These are phyloP conservation scores for Penicillium palitans DNA, from an alignment of 2,329 filamentous ascomycete genomes.

Conservation along the genomic window DNA sequence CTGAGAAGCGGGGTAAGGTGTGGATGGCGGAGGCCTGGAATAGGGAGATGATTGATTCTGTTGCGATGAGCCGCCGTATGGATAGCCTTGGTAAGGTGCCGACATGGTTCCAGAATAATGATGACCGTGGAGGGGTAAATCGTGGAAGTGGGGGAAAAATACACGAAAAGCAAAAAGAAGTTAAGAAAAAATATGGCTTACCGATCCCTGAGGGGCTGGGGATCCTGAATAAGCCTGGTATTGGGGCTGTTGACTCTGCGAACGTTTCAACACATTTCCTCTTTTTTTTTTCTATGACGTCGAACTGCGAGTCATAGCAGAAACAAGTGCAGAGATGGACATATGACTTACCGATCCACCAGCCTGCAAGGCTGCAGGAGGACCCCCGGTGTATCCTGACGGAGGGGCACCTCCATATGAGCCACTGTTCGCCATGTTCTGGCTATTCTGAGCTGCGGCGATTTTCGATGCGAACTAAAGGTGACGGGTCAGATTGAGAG, in stretches of 20 bases:
- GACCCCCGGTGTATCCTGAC: constrained; percentile 40
- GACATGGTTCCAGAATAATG: constrained; percentile 32
- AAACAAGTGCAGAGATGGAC: constrained; percentile 4
- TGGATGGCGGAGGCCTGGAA: constrained; percentile 29
- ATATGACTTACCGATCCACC: constrained; percentile 54
- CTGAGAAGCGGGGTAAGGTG: constrained; percentile 27
- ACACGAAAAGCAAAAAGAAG: constrained; percentile 12
- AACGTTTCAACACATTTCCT: not conserved
- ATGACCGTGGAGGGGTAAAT: constrained; percentile 10
- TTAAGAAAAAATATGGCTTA: constrained; percentile 32
- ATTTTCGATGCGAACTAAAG: constrained; percentile 43
- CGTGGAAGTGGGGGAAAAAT: constrained; percentile 13
- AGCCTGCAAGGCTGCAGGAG: constrained; percentile 39
- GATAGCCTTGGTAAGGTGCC: constrained; percentile 39
- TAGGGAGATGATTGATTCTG: constrained; percentile 36
- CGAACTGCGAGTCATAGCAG: constrained; percentile 9
- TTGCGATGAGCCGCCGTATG: constrained; percentile 35
- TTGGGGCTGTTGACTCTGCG: constrained; percentile 40
- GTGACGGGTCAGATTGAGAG: not conserved
- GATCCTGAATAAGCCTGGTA: constrained; percentile 59
- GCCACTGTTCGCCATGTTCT: constrained; percentile 26
- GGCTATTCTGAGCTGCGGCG: constrained; percentile 38
- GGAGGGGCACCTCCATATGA: constrained; percentile 39
- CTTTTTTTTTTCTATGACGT: constrained; percentile 25
- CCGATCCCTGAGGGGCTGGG: constrained; percentile 36